Evolutionary conservation across 768 basidiomycete genomes (phyloP).

Genomic region (Rossbeevera mucosa): DNA sequence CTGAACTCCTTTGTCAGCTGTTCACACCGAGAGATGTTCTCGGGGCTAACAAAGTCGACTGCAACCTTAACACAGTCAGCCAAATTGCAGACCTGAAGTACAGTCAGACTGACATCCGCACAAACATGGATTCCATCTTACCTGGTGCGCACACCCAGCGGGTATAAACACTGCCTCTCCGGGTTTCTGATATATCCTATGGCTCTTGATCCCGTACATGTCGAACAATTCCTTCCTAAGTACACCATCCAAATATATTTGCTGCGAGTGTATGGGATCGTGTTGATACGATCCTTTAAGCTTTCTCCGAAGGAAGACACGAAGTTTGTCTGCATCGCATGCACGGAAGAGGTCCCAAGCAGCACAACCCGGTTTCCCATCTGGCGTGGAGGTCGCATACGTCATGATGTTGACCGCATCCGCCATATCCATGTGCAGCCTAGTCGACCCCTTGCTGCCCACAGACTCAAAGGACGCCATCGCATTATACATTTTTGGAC

Average conservation of each 20-base stretch:
- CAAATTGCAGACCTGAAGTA: slow-evolving; percentile 75
- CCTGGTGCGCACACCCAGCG: slow-evolving; percentile 90
- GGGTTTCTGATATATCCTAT: slow-evolving; percentile 82
- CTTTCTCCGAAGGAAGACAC: slow-evolving; percentile 65
- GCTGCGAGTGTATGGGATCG: slow-evolving; percentile 91
- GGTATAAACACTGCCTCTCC: slow-evolving; percentile 96
- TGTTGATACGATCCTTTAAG: slow-evolving; percentile 51
- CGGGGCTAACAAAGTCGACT: slow-evolving; percentile 90
- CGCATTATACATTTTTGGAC: slow-evolving; percentile 95
- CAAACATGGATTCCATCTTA: slow-evolving; percentile 28
- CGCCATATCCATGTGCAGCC: slow-evolving; percentile 92
- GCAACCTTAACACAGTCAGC: slow-evolving; percentile 97
- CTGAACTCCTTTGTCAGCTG: slow-evolving; percentile 84
- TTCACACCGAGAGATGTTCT: slow-evolving; percentile 86
- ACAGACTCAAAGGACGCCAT: slow-evolving; percentile 62
- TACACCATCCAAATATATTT: slow-evolving; percentile 73
- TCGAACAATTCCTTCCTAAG: slow-evolving; percentile 66
- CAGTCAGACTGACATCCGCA: background rate
- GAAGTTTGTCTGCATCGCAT: slow-evolving; percentile 73
- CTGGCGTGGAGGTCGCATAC: slow-evolving; percentile 54
- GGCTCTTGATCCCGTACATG: slow-evolving; percentile 67
- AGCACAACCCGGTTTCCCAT: slow-evolving; percentile 67
- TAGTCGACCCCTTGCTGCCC: slow-evolving; percentile 79
- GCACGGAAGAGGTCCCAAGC: slow-evolving; percentile 90
- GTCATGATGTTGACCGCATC: slow-evolving; percentile 93